Evolutionary conservation across 1,284 basidiomycete genomes (phyloP).

Genomic region (Pseudozyma hubeiensis): DNA sequence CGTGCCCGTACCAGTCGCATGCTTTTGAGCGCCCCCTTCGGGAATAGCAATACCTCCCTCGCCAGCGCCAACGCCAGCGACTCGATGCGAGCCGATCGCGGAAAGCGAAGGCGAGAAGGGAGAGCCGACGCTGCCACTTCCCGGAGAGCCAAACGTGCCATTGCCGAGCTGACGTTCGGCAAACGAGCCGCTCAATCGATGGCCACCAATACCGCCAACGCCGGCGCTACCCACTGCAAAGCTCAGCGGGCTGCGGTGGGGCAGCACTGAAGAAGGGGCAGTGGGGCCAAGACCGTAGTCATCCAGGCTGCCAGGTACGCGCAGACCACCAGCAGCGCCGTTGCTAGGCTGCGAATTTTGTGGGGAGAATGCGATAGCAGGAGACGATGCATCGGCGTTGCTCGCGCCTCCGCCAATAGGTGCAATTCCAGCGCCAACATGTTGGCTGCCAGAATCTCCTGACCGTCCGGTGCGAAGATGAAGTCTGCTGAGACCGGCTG

Average conservation of each 20-base stretch:
- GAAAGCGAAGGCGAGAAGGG: constrained; percentile 38
- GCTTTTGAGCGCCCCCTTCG: constrained; percentile 19
- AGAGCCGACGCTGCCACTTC: constrained; percentile 14
- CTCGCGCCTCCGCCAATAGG: constrained; percentile 8
- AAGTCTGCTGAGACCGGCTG: constrained; percentile 84
- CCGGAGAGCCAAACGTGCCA: constrained; percentile 41
- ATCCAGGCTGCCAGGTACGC: constrained; percentile 27
- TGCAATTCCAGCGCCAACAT: constrained; percentile 15
- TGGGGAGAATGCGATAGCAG: constrained; percentile 5
- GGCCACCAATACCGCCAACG: background rate
- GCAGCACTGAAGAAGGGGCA: constrained; percentile 55
- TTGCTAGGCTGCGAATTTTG: constrained; percentile 23
- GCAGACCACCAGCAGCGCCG: constrained; percentile 4
- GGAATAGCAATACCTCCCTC: constrained; percentile 38
- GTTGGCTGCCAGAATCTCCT: constrained; percentile 7
- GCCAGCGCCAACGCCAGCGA: background rate
- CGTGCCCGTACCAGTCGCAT: constrained; percentile 4
- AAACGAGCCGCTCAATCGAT: constrained; percentile 30
- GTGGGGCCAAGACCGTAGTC: constrained; percentile 57
- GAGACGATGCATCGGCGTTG: constrained; percentile 2
- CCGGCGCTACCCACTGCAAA: constrained; percentile 19
- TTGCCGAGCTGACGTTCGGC: constrained; percentile 21
- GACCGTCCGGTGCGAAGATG: constrained; percentile 72
- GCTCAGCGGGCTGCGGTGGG: constrained; percentile 40
- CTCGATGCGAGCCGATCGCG: constrained; percentile 37